Base-by-base conservation (phyloP, 139 green algal genomes). In the Coelastrella sp. region DNA sequence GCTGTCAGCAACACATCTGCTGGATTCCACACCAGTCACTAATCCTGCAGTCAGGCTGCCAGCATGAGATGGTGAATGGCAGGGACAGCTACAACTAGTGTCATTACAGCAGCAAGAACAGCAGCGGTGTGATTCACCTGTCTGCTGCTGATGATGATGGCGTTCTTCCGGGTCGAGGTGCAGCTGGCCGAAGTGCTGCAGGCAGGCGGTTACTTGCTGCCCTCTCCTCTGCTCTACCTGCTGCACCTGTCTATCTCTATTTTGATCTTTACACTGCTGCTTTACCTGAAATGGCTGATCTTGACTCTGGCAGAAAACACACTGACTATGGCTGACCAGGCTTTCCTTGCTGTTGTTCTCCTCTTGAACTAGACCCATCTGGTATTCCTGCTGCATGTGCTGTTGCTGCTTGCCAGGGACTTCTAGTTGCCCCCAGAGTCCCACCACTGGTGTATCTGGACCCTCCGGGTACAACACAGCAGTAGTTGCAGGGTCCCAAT, bases 381-480 rank as follows among this genome's bases (percentile, higher is more conserved):
- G 64, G 27, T 73, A 30, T 35, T 13, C 27, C 64, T 57, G 67
- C 38, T 30, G 27, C 67, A 51, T 32, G 21, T 57, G 67, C 37
- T 11, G 37, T 23, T 35, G 67, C 68, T 79, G 71, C 23, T 17
- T 30, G 21, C 38, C 21, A n/a, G 43, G 68, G 19, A 19, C 21
- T 19, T 77, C 68, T 21, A 77, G 23, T 5, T 38, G 27, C 4
- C 68, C 68, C 68, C 68, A 77, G 5, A 77, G 38, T 5, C 68
- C 78, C 35, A 85, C 59, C 3, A 60, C 37, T 13, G 62, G 60
- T 30, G 78, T 75, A 3, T 76, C 60, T 37, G 43, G 32, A 7
- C 60, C 72, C 75, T 83, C 75, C 2, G 78, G 78, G 35, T 76
- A 85, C 35, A 85, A 40, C 40, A 85, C 78, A n/a, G 66, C 78